Evolutionary conservation across 208 protist species (phyloP).

Genomic region (Naegleria fowleri): DNA sequence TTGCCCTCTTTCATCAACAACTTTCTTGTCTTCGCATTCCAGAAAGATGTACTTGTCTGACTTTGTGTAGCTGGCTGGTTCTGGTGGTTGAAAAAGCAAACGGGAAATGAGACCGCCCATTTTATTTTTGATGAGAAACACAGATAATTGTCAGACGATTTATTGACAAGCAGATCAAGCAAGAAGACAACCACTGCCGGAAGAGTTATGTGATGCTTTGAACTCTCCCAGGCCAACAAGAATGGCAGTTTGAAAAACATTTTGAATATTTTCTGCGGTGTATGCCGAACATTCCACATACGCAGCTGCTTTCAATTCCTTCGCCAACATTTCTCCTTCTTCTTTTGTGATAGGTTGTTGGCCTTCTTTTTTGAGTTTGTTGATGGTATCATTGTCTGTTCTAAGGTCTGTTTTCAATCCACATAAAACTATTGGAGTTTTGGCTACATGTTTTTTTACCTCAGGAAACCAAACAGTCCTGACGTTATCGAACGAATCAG

Average conservation of each 20-base stretch:
- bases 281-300: background rate
- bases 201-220: too few relatives aligned
- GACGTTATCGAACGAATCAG: background rate
- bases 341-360: background rate
- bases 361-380: background rate
- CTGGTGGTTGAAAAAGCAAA: constrained; percentile 23
- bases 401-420: constrained; percentile 1
- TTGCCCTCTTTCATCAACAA: background rate
- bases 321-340: background rate
- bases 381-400: background rate
- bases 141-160: too few relatives aligned
- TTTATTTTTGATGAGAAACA: too few relatives aligned
- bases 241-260: constrained; percentile 68
- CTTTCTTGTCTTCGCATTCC: background rate
- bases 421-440: background rate
- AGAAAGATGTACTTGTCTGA: background rate
- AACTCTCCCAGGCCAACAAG: background rate
- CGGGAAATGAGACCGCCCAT: background rate
- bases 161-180: too few relatives aligned
- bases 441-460: background rate
- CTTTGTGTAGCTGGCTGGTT: background rate
- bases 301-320: background rate
- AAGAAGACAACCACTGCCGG: too few relatives aligned
- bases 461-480: constrained; percentile 9
- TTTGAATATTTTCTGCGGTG: constrained; percentile 55